These are phyloP conservation scores for Phytophthora boehmeriae DNA, from an alignment of 352 stramenopile genomes.

Conservation along the genomic window DNA sequence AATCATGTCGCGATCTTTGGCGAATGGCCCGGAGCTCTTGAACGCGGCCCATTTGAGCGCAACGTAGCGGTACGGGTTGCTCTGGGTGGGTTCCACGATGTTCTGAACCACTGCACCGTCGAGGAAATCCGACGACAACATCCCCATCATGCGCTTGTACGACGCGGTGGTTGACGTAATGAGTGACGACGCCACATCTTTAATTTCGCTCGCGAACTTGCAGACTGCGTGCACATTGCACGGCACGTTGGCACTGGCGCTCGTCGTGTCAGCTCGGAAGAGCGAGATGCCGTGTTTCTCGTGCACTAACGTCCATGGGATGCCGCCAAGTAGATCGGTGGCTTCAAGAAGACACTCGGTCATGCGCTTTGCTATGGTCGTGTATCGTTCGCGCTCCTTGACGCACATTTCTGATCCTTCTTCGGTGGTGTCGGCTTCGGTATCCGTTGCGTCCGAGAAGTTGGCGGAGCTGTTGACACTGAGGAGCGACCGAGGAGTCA, in stretches of 20 bases:
- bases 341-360: constrained; percentile 75
- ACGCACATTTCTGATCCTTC: constrained; percentile 35
- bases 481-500: constrained; percentile 25
- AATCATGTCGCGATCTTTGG: constrained; percentile 80
- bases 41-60: constrained; percentile 87
- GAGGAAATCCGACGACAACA: constrained; percentile 85
- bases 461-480: constrained; percentile 24
- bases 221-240: constrained; percentile 89
- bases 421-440: constrained; percentile 18
- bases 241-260: constrained; percentile 53
- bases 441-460: constrained; percentile 25
- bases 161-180: constrained; percentile 79
- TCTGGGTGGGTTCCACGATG: constrained; percentile 71
- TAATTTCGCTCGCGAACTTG: constrained; percentile 81
- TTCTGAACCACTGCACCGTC: constrained; percentile 83
- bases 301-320: constrained; percentile 76
- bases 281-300: constrained; percentile 87
- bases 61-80: constrained; percentile 79
- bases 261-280: constrained; percentile 69
- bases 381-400: constrained; percentile 74
- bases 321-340: constrained; percentile 74
- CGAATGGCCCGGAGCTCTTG: constrained; percentile 82
- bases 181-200: constrained; percentile 83
- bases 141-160: constrained; percentile 88
- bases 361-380: constrained; percentile 80